Base-by-base conservation (phyloP, 2,329 filamentous ascomycete genomes). In the Paramyrothecium roridum region DNA sequence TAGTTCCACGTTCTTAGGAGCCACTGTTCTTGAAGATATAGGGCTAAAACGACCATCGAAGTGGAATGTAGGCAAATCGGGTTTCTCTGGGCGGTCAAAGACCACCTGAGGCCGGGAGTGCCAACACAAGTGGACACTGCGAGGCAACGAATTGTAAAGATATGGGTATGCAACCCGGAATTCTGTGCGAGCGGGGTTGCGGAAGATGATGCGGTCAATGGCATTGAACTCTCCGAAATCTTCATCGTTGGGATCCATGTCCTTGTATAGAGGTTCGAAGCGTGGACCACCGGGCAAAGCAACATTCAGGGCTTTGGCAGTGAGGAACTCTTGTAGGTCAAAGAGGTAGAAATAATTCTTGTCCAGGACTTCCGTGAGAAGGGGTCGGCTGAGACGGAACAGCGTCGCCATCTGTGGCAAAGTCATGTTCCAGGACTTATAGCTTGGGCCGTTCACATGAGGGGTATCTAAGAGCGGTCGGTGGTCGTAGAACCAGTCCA, bases 191-290 rank as follows among this genome's bases (percentile, higher is more conserved):
- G 98, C 96, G 1, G 93, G 93, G 49, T 90, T 88, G 61, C 95
- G 89, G 81, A 99, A 99, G 63, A 99, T 99, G 74, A 99, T 99
- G 63, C 96, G 91, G 68, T 99, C 95, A 65, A 99, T 99, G 34
- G 95, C 95, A 68, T 99, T 99, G 81, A 99, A 99, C 73, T 99
- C 95, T 73, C 95, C 95, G 74, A 99, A 99, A 69, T 99, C 95
- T 72, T 99, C 95, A 63, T 98, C 93, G 65, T 99, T 99, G 2
- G 95, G 95, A 71, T 99, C 93, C 58, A 99, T 93, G 65, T 99
- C 95, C 75, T 99, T 99, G 80, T 97, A 99, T 20, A 99, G 73
- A 22, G 95, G 95, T 73, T 99, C 95, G 61, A 99, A 99, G 30
- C 95, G 87, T 58, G 95, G 95, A 11, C 95, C 96, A 69, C 95